phyloP scores from a whole-genome alignment of 257 asterid genomes.

The Leonotis leonurus region DNA sequence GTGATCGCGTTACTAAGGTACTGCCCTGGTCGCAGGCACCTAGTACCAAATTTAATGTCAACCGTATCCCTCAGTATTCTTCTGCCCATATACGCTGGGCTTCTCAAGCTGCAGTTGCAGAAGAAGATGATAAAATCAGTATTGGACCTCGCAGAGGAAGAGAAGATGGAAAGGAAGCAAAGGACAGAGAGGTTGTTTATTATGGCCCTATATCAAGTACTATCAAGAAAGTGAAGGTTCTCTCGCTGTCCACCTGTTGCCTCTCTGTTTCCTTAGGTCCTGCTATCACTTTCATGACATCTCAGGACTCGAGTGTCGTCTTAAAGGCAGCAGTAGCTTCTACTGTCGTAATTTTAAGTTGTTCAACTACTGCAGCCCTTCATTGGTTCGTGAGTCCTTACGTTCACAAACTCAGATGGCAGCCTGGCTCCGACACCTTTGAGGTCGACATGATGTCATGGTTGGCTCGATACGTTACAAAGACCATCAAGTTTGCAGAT shows the following conservation, averaged over 20 bases:
- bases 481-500: slow-evolving; percentile 77
- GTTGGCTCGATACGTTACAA: slow-evolving; percentile 61
- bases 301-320: slow-evolving; percentile 70
- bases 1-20: slow-evolving; percentile 26
- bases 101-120: slow-evolving; percentile 42
- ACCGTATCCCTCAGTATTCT: slow-evolving; percentile 16
- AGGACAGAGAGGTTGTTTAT: slow-evolving; percentile 48
- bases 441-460: slow-evolving; percentile 96
- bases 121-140: slow-evolving; percentile 55
- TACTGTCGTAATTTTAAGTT: slow-evolving; percentile 63
- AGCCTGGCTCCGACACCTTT: slow-evolving; percentile 86
- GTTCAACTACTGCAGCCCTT: slow-evolving; percentile 80
- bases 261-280: slow-evolving; percentile 94
- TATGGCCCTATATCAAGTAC: slow-evolving; percentile 85
- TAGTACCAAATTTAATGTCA: slow-evolving; percentile 9
- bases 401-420: slow-evolving; percentile 87
- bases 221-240: slow-evolving; percentile 90
- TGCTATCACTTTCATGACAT: slow-evolving; percentile 89
- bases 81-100: slow-evolving; percentile 36
- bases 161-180: slow-evolving; percentile 40
- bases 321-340: slow-evolving; percentile 92
- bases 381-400: slow-evolving; percentile 99
- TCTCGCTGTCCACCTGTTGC: slow-evolving; percentile 96
- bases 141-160: slow-evolving; percentile 61
- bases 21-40: slow-evolving; percentile 18